Conservation (phyloP, 1,284 basidiomycete genomes). For the Lentinus polychrous region DNA sequence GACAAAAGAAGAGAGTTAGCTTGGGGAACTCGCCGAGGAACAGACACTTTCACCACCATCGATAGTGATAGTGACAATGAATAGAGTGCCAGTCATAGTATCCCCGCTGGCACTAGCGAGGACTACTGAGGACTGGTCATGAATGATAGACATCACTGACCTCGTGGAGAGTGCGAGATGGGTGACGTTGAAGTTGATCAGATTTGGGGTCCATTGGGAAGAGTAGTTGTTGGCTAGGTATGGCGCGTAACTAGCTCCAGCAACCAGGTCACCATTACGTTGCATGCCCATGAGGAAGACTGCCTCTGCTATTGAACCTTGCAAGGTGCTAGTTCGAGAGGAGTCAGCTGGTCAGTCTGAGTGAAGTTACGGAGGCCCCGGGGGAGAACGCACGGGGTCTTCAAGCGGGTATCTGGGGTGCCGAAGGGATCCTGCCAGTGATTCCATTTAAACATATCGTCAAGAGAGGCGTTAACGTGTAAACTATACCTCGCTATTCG, state of each 20-base stretch:
- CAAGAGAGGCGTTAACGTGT: background rate
- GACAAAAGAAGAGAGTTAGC: background rate
- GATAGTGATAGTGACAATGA: background rate
- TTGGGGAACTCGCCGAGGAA: background rate
- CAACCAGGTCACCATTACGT: slow-evolving; percentile 5
- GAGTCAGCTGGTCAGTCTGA: background rate
- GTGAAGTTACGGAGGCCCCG: too few relatives aligned
- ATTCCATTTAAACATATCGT: background rate
- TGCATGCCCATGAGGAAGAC: slow-evolving; percentile 9
- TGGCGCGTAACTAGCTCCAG: slow-evolving; percentile 5
- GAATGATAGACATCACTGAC: background rate
- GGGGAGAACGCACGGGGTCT: slow-evolving; percentile 2
- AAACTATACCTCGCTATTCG: slow-evolving; percentile 6
- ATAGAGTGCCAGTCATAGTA: background rate
- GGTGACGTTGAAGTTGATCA: slow-evolving; percentile 7
- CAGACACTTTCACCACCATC: background rate
- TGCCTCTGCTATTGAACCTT: slow-evolving; percentile 6
- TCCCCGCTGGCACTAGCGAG: too few relatives aligned
- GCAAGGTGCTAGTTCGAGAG: slow-evolving; percentile 4
- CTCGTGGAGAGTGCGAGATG: slow-evolving; percentile 7
- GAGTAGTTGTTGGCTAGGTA: slow-evolving; percentile 7
- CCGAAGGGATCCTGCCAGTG: slow-evolving; percentile 3
- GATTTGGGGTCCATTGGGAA: slow-evolving; percentile 7
- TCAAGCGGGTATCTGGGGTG: slow-evolving; percentile 7
- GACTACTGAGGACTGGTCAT: background rate